Evolutionary conservation across 345 rosid genomes (phyloP).

Genomic region (Cardiospermum halicacabum): DNA sequence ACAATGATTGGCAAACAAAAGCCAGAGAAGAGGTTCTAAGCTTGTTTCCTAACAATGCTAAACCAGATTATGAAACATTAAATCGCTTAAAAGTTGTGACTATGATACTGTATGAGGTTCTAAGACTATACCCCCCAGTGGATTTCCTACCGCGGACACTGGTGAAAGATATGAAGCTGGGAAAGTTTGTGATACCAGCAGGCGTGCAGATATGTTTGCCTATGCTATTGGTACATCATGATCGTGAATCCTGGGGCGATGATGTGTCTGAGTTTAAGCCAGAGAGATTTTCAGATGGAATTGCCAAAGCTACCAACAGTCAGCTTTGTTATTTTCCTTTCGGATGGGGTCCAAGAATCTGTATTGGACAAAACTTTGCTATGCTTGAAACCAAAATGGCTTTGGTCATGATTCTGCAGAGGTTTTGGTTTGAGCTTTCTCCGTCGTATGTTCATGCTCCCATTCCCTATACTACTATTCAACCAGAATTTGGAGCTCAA

Average conservation of each 20-base stretch:
- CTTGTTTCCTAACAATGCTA: slow-evolving; percentile 33
- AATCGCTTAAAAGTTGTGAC: too few relatives aligned
- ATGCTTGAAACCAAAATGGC: slow-evolving; percentile 48
- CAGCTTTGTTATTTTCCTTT: slow-evolving; percentile 40
- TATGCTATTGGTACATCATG: slow-evolving; percentile 18
- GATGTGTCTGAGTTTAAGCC: slow-evolving; percentile 22
- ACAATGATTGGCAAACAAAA: slow-evolving; percentile 54
- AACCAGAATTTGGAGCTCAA: slow-evolving; percentile 44
- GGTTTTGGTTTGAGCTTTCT: slow-evolving; percentile 39
- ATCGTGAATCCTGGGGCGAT: slow-evolving; percentile 22
- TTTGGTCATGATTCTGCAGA: slow-evolving; percentile 34
- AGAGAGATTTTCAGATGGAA: slow-evolving; percentile 25
- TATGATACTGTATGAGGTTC: slow-evolving; percentile 9
- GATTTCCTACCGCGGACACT: background rate
- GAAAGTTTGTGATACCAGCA: slow-evolving; percentile 13
- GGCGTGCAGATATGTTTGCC: slow-evolving; percentile 9
- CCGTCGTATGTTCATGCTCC: slow-evolving; percentile 52
- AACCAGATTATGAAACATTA: too few relatives aligned
- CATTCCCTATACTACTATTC: slow-evolving; percentile 23
- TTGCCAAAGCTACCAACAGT: slow-evolving; percentile 38
- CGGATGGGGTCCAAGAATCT: slow-evolving; percentile 43
- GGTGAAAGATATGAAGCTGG: slow-evolving; percentile 10
- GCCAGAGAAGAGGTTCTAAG: slow-evolving; percentile 56
- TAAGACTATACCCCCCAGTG: slow-evolving; percentile 22
- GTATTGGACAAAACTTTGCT: slow-evolving; percentile 49